These are phyloP conservation scores for Endotrypanum monterogeii DNA, from an alignment of 208 protist genomes.

Conservation along the genomic window DNA sequence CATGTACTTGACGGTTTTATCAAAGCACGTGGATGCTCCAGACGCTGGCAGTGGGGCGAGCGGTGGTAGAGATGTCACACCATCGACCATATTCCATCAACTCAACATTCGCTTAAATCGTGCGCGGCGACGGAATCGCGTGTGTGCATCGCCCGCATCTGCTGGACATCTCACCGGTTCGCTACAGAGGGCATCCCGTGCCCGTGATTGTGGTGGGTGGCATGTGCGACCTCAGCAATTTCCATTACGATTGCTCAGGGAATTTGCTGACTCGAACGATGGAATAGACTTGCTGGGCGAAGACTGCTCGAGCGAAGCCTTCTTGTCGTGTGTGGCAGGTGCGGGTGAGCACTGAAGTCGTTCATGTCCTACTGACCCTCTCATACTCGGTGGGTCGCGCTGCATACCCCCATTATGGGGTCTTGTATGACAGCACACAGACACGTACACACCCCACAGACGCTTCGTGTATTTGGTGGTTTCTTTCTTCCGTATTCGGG, in stretches of 20 bases:
- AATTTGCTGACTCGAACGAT: background rate
- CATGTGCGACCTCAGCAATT: background rate
- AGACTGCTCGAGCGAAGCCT: background rate
- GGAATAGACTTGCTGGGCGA: constrained; percentile 9
- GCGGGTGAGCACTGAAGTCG: background rate
- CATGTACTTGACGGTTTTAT: background rate
- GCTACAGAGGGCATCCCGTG: background rate
- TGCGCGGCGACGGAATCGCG: constrained; percentile 11
- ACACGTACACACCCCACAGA: no score
- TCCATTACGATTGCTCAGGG: background rate
- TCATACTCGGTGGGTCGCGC: background rate
- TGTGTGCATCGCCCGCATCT: background rate
- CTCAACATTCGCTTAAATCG: constrained; percentile 18
- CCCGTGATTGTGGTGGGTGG: background rate
- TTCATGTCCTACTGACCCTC: no score
- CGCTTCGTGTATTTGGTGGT: no score
- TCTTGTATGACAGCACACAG: no score
- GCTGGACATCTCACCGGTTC: background rate
- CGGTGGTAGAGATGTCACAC: background rate
- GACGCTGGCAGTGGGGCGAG: background rate
- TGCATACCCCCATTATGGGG: background rate
- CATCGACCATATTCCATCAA: background rate
- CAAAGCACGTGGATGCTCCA: background rate
- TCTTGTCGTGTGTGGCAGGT: background rate
- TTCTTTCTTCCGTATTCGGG: no score